Evolutionary conservation across 2,329 filamentous ascomycete genomes (phyloP), one percentile per base, ranked within the genome.

Genomic region (Paraphoma chrysanthemicola): DNA sequence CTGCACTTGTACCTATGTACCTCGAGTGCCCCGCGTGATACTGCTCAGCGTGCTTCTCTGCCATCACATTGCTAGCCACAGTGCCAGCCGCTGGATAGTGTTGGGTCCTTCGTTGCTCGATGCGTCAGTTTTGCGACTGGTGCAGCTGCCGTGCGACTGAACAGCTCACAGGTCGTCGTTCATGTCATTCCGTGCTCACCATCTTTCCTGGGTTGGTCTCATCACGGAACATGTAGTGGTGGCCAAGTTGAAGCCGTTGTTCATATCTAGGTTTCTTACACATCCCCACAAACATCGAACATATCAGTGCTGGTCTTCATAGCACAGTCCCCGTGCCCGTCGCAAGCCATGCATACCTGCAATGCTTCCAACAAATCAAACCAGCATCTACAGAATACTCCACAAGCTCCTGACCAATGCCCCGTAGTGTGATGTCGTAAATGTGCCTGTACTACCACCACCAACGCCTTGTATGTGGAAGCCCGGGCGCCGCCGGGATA

Each of bases 41-140:
- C 23, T 23, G 23, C 23, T 5, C 23, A 23, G 23, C 23, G 23
- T 23, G 23, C 23, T 5, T 36, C 7, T 10, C 33, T 10, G 9
- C 33, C 12, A 33, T 33, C 31, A 33, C 31, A 12, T 33, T 33
- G 31, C 7, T 33, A 29, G 28, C 33, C 52, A 47, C 44, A 12
- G 23, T 48, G 16, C 31, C 43, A 43, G 50, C 46, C 16, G 46
- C 45, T 45, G 28, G 28, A 39, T 17, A 33, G 12, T 51, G 18
- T 45, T 48, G 31, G 52, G 48, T 51, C 17, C 33, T 42, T 44
- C 56, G 38, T 44, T 43, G 52, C 44, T 6, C n/a, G n/a, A n/a
- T n/a, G n/a, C n/a, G n/a, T n/a, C n/a, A n/a, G n/a, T n/a, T n/a
- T n/a, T n/a, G n/a, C n/a, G n/a, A n/a, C n/a, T n/a, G n/a, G n/a